Evolutionary conservation across 192 early-diverging fungal species (phyloP).

Genomic region (Backusella mclennaniae): DNA sequence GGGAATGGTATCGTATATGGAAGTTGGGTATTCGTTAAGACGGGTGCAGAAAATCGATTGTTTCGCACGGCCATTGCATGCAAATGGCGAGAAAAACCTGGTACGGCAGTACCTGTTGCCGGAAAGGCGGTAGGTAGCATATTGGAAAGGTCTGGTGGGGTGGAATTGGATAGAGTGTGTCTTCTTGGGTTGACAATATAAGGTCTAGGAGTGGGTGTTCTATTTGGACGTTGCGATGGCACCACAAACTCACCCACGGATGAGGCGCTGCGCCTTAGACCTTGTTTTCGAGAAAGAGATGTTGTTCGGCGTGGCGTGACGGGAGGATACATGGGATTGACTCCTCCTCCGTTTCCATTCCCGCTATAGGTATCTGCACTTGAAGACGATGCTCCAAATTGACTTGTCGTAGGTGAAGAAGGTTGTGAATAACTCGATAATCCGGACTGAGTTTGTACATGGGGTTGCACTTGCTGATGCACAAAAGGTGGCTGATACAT

Average conservation of each 20-base stretch:
- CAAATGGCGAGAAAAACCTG: neutral
- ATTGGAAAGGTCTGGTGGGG: slow-evolving; percentile 11
- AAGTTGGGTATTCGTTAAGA: slow-evolving; percentile 4
- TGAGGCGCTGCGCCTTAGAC: slow-evolving; percentile 7
- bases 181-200: slow-evolving; percentile 4
- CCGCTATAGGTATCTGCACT: neutral
- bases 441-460: slow-evolving; percentile 2
- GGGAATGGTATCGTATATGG: slow-evolving; percentile 11
- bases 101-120: neutral
- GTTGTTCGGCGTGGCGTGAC: slow-evolving; percentile 2
- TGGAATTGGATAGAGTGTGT: slow-evolving; percentile 11
- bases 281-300: neutral
- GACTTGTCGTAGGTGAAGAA: slow-evolving; percentile 16
- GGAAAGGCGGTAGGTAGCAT: neutral
- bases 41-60: slow-evolving; percentile 3
- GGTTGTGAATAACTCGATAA: slow-evolving; percentile 18
- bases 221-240: neutral
- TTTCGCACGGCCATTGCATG: slow-evolving; percentile 22
- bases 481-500: neutral
- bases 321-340: neutral
- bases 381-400: neutral
- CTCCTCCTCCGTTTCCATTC: neutral
- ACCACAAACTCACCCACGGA: slow-evolving; percentile 1
- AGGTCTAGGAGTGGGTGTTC: neutral
- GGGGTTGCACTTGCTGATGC: neutral